These are phyloP conservation scores for Mariannaea sp. DNA, from an alignment of 2,329 filamentous ascomycete genomes.

Conservation along the genomic window DNA sequence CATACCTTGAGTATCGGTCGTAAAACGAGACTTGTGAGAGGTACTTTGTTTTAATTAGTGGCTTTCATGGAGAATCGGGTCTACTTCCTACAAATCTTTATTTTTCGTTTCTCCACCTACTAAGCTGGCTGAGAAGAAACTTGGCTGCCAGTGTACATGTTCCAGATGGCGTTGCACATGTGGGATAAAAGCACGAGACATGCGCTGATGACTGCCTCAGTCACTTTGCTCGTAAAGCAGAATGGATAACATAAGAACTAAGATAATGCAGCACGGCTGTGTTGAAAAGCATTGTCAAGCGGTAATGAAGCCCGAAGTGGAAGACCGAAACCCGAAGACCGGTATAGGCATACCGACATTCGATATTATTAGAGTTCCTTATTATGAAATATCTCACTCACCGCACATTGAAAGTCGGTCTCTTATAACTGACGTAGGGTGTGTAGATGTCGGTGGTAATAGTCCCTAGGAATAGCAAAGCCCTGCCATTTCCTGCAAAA, in stretches of 20 bases:
- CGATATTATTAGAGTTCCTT: too few relatives aligned
- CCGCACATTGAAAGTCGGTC: too few relatives aligned
- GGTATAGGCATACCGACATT: background rate
- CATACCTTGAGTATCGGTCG: too few relatives aligned
- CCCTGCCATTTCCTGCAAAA: too few relatives aligned
- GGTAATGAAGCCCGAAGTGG: too few relatives aligned
- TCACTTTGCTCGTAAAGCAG: background rate
- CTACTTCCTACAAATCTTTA: background rate
- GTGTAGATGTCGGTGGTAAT: too few relatives aligned
- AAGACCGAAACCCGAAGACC: background rate
- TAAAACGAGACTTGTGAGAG: too few relatives aligned
- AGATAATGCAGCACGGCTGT: background rate
- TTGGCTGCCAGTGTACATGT: constrained; percentile 18
- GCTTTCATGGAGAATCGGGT: constrained; percentile 13
- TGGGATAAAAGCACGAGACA: constrained; percentile 11
- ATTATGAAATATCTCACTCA: too few relatives aligned
- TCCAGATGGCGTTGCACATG: constrained; percentile 27
- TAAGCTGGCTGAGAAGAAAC: constrained; percentile 21
- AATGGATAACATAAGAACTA: background rate
- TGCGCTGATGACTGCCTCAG: constrained; percentile 9
- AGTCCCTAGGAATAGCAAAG: too few relatives aligned
- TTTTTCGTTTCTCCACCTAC: constrained; percentile 20
- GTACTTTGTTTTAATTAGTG: too few relatives aligned
- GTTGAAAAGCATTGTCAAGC: background rate
- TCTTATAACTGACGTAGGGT: too few relatives aligned